phyloP scores from a whole-genome alignment of 2,329 filamentous ascomycete genomes.

The Talaromyces sp. region DNA sequence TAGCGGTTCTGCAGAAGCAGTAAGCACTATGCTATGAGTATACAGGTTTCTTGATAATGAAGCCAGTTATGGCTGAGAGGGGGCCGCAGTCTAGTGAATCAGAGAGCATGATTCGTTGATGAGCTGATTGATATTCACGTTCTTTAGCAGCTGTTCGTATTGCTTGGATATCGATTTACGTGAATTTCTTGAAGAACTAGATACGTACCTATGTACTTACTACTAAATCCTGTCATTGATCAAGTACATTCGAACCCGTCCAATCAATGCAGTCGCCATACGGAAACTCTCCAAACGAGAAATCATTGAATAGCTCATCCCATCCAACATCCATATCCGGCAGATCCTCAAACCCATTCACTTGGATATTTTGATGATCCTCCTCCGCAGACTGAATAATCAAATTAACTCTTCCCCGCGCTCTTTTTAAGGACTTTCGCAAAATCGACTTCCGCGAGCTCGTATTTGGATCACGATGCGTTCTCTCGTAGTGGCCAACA shows the following conservation, averaged over 20 bases:
- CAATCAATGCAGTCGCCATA: not conserved
- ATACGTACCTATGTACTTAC: too few relatives aligned
- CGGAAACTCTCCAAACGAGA: not conserved
- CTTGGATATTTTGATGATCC: not conserved
- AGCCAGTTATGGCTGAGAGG: not conserved
- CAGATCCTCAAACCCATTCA: not conserved
- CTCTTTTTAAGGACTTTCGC: not conserved
- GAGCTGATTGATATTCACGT: not conserved
- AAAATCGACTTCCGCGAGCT: not conserved
- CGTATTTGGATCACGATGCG: not conserved
- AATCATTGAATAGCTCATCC: slow-evolving; percentile 8
- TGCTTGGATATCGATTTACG: too few relatives aligned
- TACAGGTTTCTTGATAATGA: not conserved
- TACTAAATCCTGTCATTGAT: not conserved
- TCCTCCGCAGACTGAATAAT: not conserved
- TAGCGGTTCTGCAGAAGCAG: not conserved
- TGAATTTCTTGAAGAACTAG: too few relatives aligned
- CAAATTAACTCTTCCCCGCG: slow-evolving; percentile 4
- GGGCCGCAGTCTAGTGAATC: not conserved
- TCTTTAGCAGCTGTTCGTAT: too few relatives aligned
- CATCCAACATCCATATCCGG: slow-evolving; percentile 5
- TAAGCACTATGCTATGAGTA: not conserved
- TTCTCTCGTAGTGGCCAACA: slow-evolving; percentile 2
- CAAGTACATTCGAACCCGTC: not conserved
- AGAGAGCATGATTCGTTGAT: not conserved